Evolutionary conservation across 768 basidiomycete genomes (phyloP).

Genomic region (Lactarius pseudohatsudake): DNA sequence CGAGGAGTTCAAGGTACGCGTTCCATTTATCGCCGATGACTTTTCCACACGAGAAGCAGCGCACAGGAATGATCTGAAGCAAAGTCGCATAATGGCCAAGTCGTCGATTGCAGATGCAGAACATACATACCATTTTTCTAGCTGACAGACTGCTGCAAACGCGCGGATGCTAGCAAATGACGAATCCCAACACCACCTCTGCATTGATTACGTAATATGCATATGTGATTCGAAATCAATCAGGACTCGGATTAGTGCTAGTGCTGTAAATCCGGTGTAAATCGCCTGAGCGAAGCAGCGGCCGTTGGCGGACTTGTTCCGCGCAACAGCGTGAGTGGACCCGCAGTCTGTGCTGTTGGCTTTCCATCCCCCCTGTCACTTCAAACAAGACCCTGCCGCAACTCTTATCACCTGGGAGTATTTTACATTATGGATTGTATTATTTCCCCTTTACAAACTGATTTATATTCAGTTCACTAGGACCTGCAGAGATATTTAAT

Average conservation of each 20-base stretch:
- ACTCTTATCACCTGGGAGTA: no score
- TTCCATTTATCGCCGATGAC: constrained; percentile 98
- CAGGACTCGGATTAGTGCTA: no score
- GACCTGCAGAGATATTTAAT: not conserved
- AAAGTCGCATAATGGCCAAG: not conserved
- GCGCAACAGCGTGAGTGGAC: no score
- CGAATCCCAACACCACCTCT: no score
- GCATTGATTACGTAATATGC: not conserved
- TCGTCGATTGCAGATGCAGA: not conserved
- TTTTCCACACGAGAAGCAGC: constrained; percentile 96
- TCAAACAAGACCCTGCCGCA: not conserved
- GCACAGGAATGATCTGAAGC: constrained; percentile 87
- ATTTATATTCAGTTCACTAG: not conserved
- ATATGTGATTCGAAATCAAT: no score
- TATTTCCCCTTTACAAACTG: no score
- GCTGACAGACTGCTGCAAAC: not conserved
- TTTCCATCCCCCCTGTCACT: not conserved
- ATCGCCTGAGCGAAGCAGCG: no score
- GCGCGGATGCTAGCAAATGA: no score
- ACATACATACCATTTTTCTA: not conserved
- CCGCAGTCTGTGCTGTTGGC: no score
- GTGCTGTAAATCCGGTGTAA: no score
- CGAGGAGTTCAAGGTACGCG: constrained; percentile 77
- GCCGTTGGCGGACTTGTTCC: no score
- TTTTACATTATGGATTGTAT: no score